These are phyloP conservation scores for Kwoniella bestiolae DNA, from an alignment of 768 basidiomycete genomes.

Conservation along the genomic window DNA sequence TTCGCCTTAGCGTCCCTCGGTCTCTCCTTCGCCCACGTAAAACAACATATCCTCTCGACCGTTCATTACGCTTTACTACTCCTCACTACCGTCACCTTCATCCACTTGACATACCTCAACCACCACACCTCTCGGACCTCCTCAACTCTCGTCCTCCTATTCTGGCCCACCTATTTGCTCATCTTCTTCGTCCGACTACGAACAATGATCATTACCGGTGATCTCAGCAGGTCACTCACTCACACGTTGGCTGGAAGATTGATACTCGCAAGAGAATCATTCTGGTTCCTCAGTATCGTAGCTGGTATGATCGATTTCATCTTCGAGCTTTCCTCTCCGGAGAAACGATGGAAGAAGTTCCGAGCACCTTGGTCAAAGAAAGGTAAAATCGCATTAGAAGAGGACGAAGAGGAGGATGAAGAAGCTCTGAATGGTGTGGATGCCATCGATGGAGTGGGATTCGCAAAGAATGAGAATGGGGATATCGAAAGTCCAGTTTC, in stretches of 20 bases:
- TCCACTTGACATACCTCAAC: constrained; percentile 67
- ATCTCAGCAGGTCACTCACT: constrained; percentile 49
- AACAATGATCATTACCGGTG: constrained; percentile 59
- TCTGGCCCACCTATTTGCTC: constrained; percentile 74
- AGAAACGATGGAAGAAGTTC: constrained; percentile 45
- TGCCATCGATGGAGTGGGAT: constrained; percentile 24
- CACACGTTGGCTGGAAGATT: constrained; percentile 30
- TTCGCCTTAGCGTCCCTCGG: constrained; percentile 62
- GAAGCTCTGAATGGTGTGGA: constrained; percentile 46
- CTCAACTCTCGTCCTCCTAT: constrained; percentile 73
- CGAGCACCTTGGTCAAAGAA: constrained; percentile 31
- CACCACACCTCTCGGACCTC: constrained; percentile 73
- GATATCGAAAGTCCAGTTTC: constrained; percentile 69
- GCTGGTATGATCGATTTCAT: constrained; percentile 55
- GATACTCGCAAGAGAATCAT: constrained; percentile 35
- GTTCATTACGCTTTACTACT: constrained; percentile 65
- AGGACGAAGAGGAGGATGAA: constrained; percentile 48
- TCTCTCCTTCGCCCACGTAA: constrained; percentile 58
- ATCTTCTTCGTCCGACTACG: constrained; percentile 66
- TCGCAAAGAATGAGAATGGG: constrained; percentile 47
- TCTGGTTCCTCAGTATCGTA: constrained; percentile 47
- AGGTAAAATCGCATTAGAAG: constrained; percentile 50
- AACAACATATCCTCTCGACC: constrained; percentile 62
- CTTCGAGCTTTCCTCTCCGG: constrained; percentile 42
- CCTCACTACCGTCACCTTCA: constrained; percentile 62